Evolutionary conservation across 352 stramenopile genomes (phyloP), one percentile per base, ranked within the genome.

Genomic region (Aphanomyces cochlioides): DNA sequence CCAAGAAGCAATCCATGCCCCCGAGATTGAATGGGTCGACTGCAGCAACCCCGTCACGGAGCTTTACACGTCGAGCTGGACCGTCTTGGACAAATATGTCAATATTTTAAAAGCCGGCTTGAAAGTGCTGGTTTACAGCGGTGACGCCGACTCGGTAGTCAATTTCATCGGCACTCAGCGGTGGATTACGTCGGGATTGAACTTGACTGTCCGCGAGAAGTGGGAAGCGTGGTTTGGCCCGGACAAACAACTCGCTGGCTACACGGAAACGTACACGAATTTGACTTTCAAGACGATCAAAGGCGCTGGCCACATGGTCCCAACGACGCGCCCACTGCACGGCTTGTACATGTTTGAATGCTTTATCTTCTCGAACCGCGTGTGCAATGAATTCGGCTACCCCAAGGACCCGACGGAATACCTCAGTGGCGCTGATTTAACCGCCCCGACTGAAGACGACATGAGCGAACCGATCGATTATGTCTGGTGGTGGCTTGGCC

Each of bases 281-380:
- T 53, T 97, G 8, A 86, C 80, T 2, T 98, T 96, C 78, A 80
- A 96, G 63, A 98, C 91, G 0, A 90, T 98, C 72, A 93, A 96
- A 67, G 92, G 90, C 15, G 88, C 89, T 17, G 93, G 93, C 4
- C 91, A 97, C 77, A 94, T 97, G 84, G 92, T 97, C 19, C 80
- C 82, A 10, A 50, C 65, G 21, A 50, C 57, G 7, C 47, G 65
- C 2, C 65, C 65, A 17, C 7, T 71, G 5, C 65, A 71, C 5
- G 65, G 34, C 2, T 28, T 71, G 28, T 60, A 66, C 65, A 67
- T 71, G 65, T 71, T 71, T 63, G 65, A 71, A 43, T 71, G 65
- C 41, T 71, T 66, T 43, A 4, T 71, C 28, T 71, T 56, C 50
- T 15, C 15, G 6, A n/a, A 67, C 7, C 3, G 85, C n/a, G 74